Evolutionary conservation across 2,329 filamentous ascomycete species (phyloP).

Genomic region (Mycosphaerelloides madeirae): DNA sequence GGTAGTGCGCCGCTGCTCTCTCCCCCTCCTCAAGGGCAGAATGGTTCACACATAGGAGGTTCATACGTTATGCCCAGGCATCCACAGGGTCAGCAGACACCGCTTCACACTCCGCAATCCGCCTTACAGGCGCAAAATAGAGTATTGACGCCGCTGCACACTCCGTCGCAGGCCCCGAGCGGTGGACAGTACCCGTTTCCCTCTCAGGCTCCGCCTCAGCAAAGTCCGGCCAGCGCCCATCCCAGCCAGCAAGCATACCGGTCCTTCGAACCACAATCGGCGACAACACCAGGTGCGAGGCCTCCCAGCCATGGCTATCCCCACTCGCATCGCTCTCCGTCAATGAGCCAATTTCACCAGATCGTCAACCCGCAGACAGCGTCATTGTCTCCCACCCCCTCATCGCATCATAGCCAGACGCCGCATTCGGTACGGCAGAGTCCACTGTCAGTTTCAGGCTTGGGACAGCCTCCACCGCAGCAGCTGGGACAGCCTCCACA

Average conservation of each 20-base stretch:
- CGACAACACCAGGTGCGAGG: slow-evolving; percentile 23
- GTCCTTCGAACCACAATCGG: slow-evolving; percentile 21
- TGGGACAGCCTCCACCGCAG: slow-evolving; percentile 26
- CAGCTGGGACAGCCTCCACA: slow-evolving; percentile 17
- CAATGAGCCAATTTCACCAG: slow-evolving; percentile 15
- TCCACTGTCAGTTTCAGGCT: slow-evolving; percentile 22
- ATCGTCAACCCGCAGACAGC: slow-evolving; percentile 13
- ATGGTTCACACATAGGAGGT: slow-evolving; percentile 11
- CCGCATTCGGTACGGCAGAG: slow-evolving; percentile 30
- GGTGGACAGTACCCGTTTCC: slow-evolving; percentile 24
- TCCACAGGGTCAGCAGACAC: slow-evolving; percentile 14
- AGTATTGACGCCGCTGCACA: slow-evolving; percentile 29
- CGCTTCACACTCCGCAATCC: slow-evolving; percentile 18
- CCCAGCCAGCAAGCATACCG: slow-evolving; percentile 16
- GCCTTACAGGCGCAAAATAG: slow-evolving; percentile 17
- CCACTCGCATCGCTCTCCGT: slow-evolving; percentile 24
- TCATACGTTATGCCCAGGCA: slow-evolving; percentile 7
- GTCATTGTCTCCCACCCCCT: slow-evolving; percentile 32
- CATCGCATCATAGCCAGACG: slow-evolving; percentile 30
- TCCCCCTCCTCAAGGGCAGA: slow-evolving; percentile 7
- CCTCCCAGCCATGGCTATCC: slow-evolving; percentile 22
- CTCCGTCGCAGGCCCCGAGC: slow-evolving; percentile 19
- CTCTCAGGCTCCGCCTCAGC: slow-evolving; percentile 20
- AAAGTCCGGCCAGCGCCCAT: slow-evolving; percentile 27
- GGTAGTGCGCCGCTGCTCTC: slow-evolving; percentile 13